A percentile compares a stretch with the other conserved stretches of the same genome.
phyloP scores from a whole-genome alignment of 192 early-diverging fungal genomes.

The Borealophlyctis nickersoniae region DNA sequence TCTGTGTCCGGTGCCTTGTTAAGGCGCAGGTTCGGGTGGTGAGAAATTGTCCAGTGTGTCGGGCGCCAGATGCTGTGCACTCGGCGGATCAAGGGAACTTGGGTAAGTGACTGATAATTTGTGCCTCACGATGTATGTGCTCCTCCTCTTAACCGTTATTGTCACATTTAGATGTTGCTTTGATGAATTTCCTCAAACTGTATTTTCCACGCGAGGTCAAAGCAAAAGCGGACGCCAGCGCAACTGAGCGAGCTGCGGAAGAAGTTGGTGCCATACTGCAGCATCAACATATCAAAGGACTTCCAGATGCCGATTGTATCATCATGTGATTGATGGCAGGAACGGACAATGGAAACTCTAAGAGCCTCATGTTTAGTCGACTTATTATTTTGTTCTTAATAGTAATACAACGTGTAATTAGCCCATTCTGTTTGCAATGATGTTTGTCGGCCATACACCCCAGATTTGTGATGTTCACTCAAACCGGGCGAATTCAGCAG shows the following conservation, averaged over 20 bases:
- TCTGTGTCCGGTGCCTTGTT: slow-evolving; percentile 76
- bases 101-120: background rate
- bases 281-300: slow-evolving; percentile 24
- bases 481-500: too few relatives aligned
- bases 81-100: slow-evolving; percentile 48
- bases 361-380: too few relatives aligned
- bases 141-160: background rate
- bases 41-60: slow-evolving; percentile 72
- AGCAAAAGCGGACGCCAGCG: slow-evolving; percentile 63
- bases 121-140: background rate
- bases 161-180: slow-evolving; percentile 56
- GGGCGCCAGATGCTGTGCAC: slow-evolving; percentile 55
- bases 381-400: too few relatives aligned
- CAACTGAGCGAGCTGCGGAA: slow-evolving; percentile 60
- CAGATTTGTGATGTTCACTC: too few relatives aligned
- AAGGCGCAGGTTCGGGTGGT: slow-evolving; percentile 66
- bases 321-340: too few relatives aligned
- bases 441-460: too few relatives aligned
- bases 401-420: too few relatives aligned
- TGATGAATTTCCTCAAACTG: slow-evolving; percentile 69
- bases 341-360: too few relatives aligned
- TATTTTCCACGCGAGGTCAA: slow-evolving; percentile 80
- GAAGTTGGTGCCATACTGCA: slow-evolving; percentile 57
- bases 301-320: too few relatives aligned
- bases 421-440: too few relatives aligned